A percentile compares a stretch with the other conserved stretches of the same genome.
These are phyloP conservation scores for Septoria petroselini DNA, from an alignment of 2,329 filamentous ascomycete genomes.

Conservation along the genomic window DNA sequence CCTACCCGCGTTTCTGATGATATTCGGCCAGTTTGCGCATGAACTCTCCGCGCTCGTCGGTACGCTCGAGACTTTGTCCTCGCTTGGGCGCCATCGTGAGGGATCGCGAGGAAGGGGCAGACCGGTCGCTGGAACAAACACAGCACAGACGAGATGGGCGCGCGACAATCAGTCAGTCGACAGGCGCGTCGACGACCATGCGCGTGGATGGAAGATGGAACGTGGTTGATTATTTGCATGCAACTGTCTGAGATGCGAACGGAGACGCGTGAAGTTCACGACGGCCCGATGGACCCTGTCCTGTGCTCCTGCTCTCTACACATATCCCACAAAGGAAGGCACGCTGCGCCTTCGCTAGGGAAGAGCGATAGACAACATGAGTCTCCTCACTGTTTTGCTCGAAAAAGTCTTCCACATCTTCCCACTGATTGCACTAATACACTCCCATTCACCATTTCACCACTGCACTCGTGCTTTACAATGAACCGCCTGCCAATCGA, in stretches of 20 bases:
- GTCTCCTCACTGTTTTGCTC: slow-evolving; percentile 13
- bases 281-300: too few relatives aligned
- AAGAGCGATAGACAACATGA: neutral
- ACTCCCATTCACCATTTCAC: neutral
- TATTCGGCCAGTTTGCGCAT: slow-evolving; percentile 69
- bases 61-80: slow-evolving; percentile 49
- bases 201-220: too few relatives aligned
- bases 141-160: too few relatives aligned
- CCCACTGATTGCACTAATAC: slow-evolving; percentile 17
- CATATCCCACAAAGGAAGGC: too few relatives aligned
- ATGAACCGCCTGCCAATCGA: slow-evolving; percentile 16
- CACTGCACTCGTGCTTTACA: neutral
- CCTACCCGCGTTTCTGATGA: slow-evolving; percentile 70
- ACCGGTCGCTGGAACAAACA: too few relatives aligned
- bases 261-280: too few relatives aligned
- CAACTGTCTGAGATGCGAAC: too few relatives aligned
- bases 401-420: slow-evolving; percentile 18
- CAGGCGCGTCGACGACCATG: too few relatives aligned
- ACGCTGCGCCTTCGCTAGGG: too few relatives aligned
- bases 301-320: too few relatives aligned
- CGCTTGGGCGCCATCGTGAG: slow-evolving; percentile 46
- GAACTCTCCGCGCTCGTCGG: slow-evolving; percentile 72
- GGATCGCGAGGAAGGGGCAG: neutral
- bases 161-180: too few relatives aligned
- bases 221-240: too few relatives aligned